Evolutionary conservation across 108 stramenopile species (phyloP), one percentile per base, ranked within the genome.

Genomic region (Nannochloropsis oceanica): DNA sequence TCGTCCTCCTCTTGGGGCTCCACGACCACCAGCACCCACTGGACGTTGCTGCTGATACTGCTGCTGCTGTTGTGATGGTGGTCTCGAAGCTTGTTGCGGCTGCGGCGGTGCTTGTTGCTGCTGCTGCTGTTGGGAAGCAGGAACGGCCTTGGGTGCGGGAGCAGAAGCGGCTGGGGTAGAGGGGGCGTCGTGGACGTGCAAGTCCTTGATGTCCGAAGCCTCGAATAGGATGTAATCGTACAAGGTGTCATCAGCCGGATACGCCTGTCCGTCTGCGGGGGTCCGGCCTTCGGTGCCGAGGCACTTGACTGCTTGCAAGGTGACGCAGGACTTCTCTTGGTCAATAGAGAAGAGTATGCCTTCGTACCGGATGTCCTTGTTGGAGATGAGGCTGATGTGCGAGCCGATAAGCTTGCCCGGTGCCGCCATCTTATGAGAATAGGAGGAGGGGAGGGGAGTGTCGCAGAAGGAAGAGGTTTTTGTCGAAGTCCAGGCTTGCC

Each of bases 281-380:
- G 94, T 93, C 25, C 97, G 93, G 18, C 95, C 96, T 90, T 97
- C 97, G 2, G 97, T 97, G 80, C 97, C 97, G 87, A 89, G 96
- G 25, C 94, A 92, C 83, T 91, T 90, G 43, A 89, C 89, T 25
- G 79, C 79, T 89, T 97, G 94, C 26, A 97, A 91, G 22, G 97
- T 96, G 42, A 97, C 95, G 24, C 95, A 95, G 25, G 96, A 89
- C 86, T 96, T 94, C 46, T 94, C 84, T 86, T 95, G 93, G 85
- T 97, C 96, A 90, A 97, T 96, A 22, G 94, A 93, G 84, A 94
- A 96, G 42, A 97, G 92, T 27, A 91, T 93, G 44, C 97, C 97
- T 84, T 96, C 95, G 87, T 96, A 97, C 44, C 97, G 95, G 81
- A 97, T 96, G 87, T 97, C 96, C 90, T 96, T 97, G 85, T 95